These are phyloP conservation scores for Aspergillus sp. DNA, from an alignment of 2,329 filamentous ascomycete genomes.

Conservation along the genomic window DNA sequence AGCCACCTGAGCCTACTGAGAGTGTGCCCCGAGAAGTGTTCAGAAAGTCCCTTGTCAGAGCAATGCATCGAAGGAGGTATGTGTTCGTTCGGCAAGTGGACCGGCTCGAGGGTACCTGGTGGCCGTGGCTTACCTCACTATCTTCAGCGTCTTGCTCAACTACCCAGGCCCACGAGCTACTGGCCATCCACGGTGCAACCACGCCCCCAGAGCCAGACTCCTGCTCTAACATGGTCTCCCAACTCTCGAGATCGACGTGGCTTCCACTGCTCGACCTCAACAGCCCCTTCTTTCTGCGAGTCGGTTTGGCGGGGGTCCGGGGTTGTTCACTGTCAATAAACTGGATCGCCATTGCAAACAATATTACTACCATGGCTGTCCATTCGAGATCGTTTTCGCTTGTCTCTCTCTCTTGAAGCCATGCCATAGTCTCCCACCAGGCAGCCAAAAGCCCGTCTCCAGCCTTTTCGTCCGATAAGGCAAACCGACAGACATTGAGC, in stretches of 20 bases:
- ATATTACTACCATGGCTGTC: slow-evolving; percentile 65
- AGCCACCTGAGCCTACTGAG: slow-evolving; percentile 59
- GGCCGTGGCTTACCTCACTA: slow-evolving; percentile 17
- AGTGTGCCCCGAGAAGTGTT: slow-evolving; percentile 59
- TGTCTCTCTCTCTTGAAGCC: slow-evolving; percentile 58
- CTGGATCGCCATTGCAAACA: slow-evolving; percentile 65
- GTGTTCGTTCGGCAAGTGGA: slow-evolving; percentile 41
- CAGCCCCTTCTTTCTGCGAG: slow-evolving; percentile 45
- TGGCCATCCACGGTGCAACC: slow-evolving; percentile 55
- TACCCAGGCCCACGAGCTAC: slow-evolving; percentile 70
- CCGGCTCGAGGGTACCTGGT: slow-evolving; percentile 26
- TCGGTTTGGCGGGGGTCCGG: slow-evolving; percentile 36
- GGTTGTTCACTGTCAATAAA: slow-evolving; percentile 50
- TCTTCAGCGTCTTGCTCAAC: slow-evolving; percentile 56
- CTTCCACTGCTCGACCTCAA: slow-evolving; percentile 54
- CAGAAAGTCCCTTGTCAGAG: slow-evolving; percentile 66
- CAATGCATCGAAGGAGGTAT: slow-evolving; percentile 52
- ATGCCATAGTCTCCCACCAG: slow-evolving; percentile 74
- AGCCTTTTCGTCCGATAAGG: slow-evolving; percentile 60
- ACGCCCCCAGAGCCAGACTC: slow-evolving; percentile 46
- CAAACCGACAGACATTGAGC: slow-evolving; percentile 64
- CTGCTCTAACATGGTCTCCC: slow-evolving; percentile 51
- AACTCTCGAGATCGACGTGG: slow-evolving; percentile 47
- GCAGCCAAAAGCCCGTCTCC: slow-evolving; percentile 64
- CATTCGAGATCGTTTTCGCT: slow-evolving; percentile 62